Evolutionary conservation across 345 rosid genomes (phyloP).

Genomic region (Eucalyptus regnans): DNA sequence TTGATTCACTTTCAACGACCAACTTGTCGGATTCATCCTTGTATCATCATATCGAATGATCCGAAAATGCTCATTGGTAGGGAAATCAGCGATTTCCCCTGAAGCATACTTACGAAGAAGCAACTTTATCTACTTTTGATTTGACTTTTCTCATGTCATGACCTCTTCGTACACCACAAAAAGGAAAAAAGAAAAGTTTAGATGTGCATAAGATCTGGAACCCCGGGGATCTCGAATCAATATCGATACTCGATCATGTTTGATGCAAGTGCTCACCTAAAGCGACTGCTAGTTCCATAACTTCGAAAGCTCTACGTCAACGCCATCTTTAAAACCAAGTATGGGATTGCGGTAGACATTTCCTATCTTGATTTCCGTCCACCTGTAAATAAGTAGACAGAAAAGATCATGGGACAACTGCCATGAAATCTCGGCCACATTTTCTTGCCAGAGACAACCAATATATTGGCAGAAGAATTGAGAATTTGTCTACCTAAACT

Average conservation of each 20-base stretch:
- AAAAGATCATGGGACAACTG: neutral
- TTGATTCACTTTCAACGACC: neutral
- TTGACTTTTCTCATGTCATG: neutral
- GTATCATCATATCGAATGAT: neutral
- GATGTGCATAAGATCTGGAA: neutral
- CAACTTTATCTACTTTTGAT: neutral
- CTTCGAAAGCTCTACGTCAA: neutral
- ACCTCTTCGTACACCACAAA: neutral
- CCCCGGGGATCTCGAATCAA: neutral
- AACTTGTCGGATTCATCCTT: neutral
- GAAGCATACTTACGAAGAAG: neutral
- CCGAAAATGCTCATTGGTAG: neutral
- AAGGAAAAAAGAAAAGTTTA: neutral
- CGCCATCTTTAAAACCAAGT: neutral
- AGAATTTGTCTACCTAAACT: neutral
- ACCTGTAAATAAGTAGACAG: neutral
- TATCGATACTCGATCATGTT: neutral
- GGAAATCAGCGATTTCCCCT: neutral
- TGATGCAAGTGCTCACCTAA: neutral
- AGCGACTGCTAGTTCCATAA: neutral
- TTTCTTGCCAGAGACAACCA: neutral
- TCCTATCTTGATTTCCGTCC: conserved; percentile 7
- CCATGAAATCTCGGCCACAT: neutral
- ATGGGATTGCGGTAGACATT: neutral
- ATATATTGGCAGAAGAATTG: neutral